A percentile compares a stretch with the other conserved stretches of the same genome.
Conservation (phyloP, 345 rosid species). For the Zanthoxylum bungeanum region DNA sequence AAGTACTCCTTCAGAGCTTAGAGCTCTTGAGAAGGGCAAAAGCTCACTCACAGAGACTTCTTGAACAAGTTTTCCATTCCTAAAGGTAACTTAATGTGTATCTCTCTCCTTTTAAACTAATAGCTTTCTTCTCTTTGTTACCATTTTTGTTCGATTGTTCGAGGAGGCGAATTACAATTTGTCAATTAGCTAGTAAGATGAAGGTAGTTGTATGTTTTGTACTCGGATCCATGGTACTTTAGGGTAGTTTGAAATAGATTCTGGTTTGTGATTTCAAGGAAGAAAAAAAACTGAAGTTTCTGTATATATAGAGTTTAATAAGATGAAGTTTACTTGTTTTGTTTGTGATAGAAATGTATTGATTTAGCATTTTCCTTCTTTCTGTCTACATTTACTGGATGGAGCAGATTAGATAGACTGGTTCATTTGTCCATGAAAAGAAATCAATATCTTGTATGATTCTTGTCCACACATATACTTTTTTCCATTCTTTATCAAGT, state of each 20-base stretch:
- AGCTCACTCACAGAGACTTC: constrained; percentile 28
- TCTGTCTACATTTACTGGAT: not conserved
- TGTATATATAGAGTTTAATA: not conserved
- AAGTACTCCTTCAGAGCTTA: constrained; percentile 23
- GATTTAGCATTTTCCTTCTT: not conserved
- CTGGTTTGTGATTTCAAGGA: not conserved
- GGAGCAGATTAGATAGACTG: not conserved
- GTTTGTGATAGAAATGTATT: not conserved
- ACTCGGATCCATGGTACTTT: not conserved
- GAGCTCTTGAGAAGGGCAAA: constrained; percentile 51
- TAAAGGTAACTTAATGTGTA: constrained; percentile 14
- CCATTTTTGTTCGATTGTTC: not conserved
- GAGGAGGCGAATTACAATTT: constrained; percentile 3
- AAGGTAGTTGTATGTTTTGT: not conserved
- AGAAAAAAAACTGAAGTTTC: not conserved
- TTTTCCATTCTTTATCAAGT: not conserved
- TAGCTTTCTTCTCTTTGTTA: not conserved
- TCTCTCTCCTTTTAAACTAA: not conserved
- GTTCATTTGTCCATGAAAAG: not conserved
- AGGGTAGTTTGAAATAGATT: not conserved
- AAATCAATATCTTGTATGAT: not conserved
- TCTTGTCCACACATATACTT: not conserved
- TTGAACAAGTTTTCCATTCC: constrained; percentile 17
- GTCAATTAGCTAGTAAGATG: not conserved
- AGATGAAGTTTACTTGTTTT: not conserved